These are phyloP conservation scores for Fusarium foetens DNA, from an alignment of 2,329 filamentous ascomycete genomes.

Conservation along the genomic window DNA sequence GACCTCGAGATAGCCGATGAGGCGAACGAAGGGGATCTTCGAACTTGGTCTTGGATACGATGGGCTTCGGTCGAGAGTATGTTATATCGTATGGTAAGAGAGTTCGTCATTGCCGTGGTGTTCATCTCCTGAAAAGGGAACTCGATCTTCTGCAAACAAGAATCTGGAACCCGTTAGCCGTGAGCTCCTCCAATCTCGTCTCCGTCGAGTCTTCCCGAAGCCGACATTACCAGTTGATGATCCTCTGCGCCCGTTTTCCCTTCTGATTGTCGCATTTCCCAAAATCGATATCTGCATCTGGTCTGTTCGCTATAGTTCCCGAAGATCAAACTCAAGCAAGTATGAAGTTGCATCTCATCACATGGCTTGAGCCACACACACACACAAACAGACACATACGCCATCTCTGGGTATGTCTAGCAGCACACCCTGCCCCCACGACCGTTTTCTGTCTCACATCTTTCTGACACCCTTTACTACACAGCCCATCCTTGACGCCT, in stretches of 20 bases:
- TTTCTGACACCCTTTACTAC: background rate
- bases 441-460: slow-evolving; percentile 3
- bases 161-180: slow-evolving; percentile 25
- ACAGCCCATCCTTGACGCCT: slow-evolving; percentile 5
- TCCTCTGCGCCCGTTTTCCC: background rate
- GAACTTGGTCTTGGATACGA: background rate
- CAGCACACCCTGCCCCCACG: background rate
- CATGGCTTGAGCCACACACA: background rate
- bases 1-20: background rate
- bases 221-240: slow-evolving; percentile 6
- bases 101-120: background rate
- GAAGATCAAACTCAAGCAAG: background rate
- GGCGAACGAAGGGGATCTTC: background rate
- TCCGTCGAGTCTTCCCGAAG: slow-evolving; percentile 18
- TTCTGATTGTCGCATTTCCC: background rate
- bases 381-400: background rate
- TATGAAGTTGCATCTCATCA: background rate
- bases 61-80: background rate
- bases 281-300: background rate
- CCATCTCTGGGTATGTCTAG: too few species aligned
- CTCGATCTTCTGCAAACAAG: slow-evolving; percentile 22
- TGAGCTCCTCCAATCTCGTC: slow-evolving; percentile 22
- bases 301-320: background rate
- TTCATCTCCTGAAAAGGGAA: background rate
- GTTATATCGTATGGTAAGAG: background rate